A percentile compares a stretch with the other conserved stretches of the same genome.
Conservation (phyloP, 169 alveolate species). For the Cyclospora cayetanensis region DNA sequence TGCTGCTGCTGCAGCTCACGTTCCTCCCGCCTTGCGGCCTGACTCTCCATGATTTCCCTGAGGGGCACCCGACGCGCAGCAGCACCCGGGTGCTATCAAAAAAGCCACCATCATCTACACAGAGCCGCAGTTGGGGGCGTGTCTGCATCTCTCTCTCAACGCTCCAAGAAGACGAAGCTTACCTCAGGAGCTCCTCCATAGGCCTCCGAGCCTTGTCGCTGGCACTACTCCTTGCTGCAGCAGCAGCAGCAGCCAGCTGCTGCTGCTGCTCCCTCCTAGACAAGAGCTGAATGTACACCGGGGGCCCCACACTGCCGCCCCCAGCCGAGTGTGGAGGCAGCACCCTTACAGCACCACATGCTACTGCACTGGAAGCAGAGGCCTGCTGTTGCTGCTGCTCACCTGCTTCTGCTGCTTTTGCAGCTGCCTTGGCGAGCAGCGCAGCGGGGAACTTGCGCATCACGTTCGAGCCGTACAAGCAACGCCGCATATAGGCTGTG, state of each 20-base stretch:
- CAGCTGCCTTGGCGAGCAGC: neutral
- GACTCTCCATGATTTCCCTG: neutral
- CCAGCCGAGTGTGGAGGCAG: slow-evolving; percentile 15
- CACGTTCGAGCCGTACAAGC: neutral
- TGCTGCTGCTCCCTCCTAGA: neutral
- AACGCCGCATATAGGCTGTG: neutral
- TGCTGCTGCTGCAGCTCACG: slow-evolving; percentile 29
- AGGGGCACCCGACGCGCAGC: neutral
- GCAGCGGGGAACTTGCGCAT: neutral
- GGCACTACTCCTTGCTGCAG: neutral
- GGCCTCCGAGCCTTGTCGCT: neutral
- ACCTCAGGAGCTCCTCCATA: slow-evolving; percentile 7
- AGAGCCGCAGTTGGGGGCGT: no score
- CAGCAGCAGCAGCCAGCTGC: neutral
- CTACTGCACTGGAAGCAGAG: slow-evolving; percentile 20
- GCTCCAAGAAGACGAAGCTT: neutral
- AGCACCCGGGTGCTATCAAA: neutral
- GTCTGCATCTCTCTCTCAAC: no score
- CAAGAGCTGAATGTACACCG: neutral
- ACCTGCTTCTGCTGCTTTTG: slow-evolving; percentile 5
- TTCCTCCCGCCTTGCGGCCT: slow-evolving; percentile 15
- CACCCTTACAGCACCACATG: neutral
- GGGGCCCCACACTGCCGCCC: slow-evolving; percentile 9
- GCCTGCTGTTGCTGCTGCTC: neutral
- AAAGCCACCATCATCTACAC: slow-evolving; percentile 3